Percentiles rank a stretch among this genome's conserved stretches.
phyloP scores from a whole-genome alignment of 441 rosid species.

The Capsella rubella region DNA sequence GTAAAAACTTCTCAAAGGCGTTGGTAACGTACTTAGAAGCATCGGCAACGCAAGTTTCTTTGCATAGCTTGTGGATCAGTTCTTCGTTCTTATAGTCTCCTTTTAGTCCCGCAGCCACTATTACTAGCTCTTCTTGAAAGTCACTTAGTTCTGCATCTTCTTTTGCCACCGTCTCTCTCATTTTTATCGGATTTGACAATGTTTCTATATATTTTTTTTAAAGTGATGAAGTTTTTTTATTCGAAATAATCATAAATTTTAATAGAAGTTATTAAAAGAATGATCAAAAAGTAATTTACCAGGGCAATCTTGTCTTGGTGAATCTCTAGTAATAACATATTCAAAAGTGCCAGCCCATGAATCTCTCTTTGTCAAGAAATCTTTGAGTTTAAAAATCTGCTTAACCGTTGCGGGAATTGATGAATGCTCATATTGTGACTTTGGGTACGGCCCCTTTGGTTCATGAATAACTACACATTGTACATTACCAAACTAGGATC shows the following conservation, averaged over 20 bases:
- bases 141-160: conserved; percentile 66
- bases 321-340: conserved; percentile 58
- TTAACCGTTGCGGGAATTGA: conserved; percentile 88
- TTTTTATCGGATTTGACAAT: conserved; percentile 55
- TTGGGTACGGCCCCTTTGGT: conserved; percentile 73
- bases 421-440: conserved; percentile 88
- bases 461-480: conserved; percentile 53
- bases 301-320: conserved; percentile 84
- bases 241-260: background rate
- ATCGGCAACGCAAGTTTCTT: conserved; percentile 57
- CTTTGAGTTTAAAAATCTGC: conserved; percentile 74
- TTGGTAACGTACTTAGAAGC: conserved; percentile 59
- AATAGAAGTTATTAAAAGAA: background rate
- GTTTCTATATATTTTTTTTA: conserved; percentile 51
- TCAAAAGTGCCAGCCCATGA: conserved; percentile 95
- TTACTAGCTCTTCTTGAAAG: conserved; percentile 72
- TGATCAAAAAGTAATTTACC: conserved; percentile 45
- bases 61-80: conserved; percentile 56
- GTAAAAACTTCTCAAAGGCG: conserved; percentile 55
- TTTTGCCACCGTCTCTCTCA: conserved; percentile 52
- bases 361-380: conserved; percentile 86
- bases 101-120: conserved; percentile 63
- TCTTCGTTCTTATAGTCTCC: conserved; percentile 63
- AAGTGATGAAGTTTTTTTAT: background rate
- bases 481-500: background rate